Conservation (phyloP, 2,329 filamentous ascomycete species). For the Colletotrichum costaricense region DNA sequence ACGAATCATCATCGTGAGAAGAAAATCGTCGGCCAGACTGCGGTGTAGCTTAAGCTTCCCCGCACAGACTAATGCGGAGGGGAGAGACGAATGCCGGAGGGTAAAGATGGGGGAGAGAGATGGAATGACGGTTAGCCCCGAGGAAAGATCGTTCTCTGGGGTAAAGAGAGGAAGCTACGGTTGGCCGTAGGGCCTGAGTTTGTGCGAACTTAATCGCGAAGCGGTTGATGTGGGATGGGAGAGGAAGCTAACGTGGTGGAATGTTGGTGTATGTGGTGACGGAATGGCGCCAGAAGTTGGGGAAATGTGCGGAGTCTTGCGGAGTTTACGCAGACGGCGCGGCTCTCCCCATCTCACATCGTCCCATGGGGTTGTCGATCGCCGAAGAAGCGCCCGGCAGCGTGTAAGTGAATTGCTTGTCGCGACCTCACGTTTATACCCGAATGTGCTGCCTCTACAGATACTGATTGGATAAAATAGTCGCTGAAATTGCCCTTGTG, state of each 20-base stretch:
- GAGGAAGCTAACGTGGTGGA: background rate
- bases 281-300: slow-evolving; percentile 17
- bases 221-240: background rate
- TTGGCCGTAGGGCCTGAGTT: background rate
- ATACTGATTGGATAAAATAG: background rate
- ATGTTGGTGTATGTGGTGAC: slow-evolving; percentile 3
- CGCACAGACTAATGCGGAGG: slow-evolving; percentile 8
- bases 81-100: background rate
- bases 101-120: background rate
- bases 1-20: background rate
- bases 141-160: background rate
- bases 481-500: background rate
- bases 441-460: no score
- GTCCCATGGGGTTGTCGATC: slow-evolving; percentile 17
- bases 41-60: slow-evolving; percentile 28
- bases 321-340: slow-evolving; percentile 17
- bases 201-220: slow-evolving; percentile 12
- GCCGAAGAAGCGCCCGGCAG: slow-evolving; percentile 1
- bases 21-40: background rate
- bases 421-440: background rate
- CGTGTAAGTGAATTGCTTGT: slow-evolving; percentile 7
- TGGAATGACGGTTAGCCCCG: background rate
- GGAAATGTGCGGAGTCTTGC: slow-evolving; percentile 29
- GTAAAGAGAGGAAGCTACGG: background rate
- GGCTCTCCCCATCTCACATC: background rate